phyloP scores from a whole-genome alignment of 352 stramenopile genomes.

The Pythium apleroticum region DNA sequence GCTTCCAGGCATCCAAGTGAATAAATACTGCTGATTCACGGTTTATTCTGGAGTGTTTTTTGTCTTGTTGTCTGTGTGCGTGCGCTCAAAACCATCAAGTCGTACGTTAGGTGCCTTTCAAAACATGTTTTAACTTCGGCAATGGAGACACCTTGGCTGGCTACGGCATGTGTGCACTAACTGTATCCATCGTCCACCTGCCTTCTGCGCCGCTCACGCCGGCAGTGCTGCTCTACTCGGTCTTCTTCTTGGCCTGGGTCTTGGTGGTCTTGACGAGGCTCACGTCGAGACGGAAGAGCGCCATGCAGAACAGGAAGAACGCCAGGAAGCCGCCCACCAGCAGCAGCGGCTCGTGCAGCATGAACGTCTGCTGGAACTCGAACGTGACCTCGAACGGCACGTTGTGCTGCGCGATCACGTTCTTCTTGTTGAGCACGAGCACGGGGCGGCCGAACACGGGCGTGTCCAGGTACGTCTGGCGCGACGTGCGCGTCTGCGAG shows the following conservation, averaged over 20 bases:
- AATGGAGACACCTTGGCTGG: too few species aligned
- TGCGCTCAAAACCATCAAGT: too few species aligned
- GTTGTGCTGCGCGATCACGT: constrained; percentile 84
- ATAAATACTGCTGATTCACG: constrained; percentile 32
- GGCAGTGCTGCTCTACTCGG: constrained; percentile 50
- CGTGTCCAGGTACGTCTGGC: constrained; percentile 87
- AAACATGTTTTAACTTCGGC: neutral
- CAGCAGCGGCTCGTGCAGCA: constrained; percentile 86
- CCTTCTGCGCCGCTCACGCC: neutral
- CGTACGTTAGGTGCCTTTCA: neutral
- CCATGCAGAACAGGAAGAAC: constrained; percentile 86
- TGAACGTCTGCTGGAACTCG: constrained; percentile 75
- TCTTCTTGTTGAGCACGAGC: constrained; percentile 80
- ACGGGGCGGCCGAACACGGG: constrained; percentile 75
- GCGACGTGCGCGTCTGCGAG: constrained; percentile 46
- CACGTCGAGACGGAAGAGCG: constrained; percentile 82
- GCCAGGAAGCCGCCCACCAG: constrained; percentile 81
- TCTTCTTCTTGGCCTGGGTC: constrained; percentile 41
- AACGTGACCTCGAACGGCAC: constrained; percentile 86
- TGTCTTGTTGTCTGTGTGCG: neutral
- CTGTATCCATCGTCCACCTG: neutral
- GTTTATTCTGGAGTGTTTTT: neutral
- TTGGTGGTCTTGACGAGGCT: constrained; percentile 52
- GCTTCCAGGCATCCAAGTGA: constrained; percentile 2
- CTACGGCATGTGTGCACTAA: too few species aligned